These are phyloP conservation scores for Coemansia sp. DNA, from an alignment of 192 early-diverging fungal genomes.

Conservation along the genomic window DNA sequence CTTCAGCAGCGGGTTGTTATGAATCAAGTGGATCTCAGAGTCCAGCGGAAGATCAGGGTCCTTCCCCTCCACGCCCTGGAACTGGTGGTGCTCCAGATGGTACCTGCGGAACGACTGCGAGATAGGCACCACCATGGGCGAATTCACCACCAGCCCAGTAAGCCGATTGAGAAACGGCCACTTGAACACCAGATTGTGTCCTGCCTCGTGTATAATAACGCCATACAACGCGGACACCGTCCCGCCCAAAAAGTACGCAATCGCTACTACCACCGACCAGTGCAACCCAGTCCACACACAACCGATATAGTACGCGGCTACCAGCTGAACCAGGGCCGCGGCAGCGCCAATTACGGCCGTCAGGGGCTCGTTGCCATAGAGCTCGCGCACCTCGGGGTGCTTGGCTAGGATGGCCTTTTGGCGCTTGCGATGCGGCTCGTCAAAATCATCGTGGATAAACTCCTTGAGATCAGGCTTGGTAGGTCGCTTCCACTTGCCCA, in stretches of 20 bases:
- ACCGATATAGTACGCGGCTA: constrained; percentile 74
- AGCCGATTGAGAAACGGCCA: constrained; percentile 71
- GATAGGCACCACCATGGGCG: constrained; percentile 79
- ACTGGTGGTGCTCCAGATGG: constrained; percentile 96
- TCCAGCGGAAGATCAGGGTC: constrained; percentile 92
- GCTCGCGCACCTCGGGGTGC: constrained; percentile 83
- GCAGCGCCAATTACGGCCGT: constrained; percentile 70
- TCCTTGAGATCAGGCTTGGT: constrained; percentile 64
- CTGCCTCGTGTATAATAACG: constrained; percentile 89
- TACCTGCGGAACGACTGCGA: constrained; percentile 81
- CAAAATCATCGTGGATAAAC: constrained; percentile 80
- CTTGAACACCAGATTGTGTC: constrained; percentile 80
- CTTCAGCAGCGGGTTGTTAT: constrained; percentile 67
- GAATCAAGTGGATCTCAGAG: constrained; percentile 74
- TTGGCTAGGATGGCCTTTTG: constrained; percentile 80
- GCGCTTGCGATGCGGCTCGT: constrained; percentile 92
- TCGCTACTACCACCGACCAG: constrained; percentile 59
- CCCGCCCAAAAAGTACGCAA: constrained; percentile 80
- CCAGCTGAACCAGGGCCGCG: constrained; percentile 66
- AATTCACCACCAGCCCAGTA: constrained; percentile 80
- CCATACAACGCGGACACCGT: constrained; percentile 79
- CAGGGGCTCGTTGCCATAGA: constrained; percentile 78
- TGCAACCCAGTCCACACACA: constrained; percentile 60
- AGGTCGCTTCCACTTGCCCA: constrained; percentile 77
- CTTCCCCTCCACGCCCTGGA: constrained; percentile 88